phyloP scores from a whole-genome alignment of 169 alveolate genomes.

The Cryptosporidium baileyi region DNA sequence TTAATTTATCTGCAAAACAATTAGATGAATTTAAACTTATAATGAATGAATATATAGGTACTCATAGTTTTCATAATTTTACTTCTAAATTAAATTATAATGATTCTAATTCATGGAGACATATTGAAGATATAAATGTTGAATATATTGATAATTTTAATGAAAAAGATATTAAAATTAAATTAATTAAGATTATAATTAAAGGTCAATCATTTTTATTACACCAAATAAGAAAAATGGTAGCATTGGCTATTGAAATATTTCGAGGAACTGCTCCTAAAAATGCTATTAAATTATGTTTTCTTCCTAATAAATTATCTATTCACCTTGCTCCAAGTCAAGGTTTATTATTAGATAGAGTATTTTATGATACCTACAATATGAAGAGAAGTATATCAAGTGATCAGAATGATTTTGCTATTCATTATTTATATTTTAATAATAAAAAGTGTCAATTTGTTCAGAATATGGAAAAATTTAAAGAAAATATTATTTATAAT shows the following conservation, averaged over 20 bases:
- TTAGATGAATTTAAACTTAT: constrained; percentile 73
- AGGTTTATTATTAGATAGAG: constrained; percentile 68
- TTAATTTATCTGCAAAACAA: constrained; percentile 53
- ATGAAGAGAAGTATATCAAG: constrained; percentile 38
- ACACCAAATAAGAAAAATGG: constrained; percentile 85
- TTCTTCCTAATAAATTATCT: constrained; percentile 53
- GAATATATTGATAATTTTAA: not conserved
- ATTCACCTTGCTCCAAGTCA: constrained; percentile 72
- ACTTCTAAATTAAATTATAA: constrained; percentile 76
- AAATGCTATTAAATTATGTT: constrained; percentile 75
- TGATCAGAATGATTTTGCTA: not conserved
- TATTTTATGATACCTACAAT: constrained; percentile 52
- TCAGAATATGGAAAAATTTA: constrained; percentile 22
- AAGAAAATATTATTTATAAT: not conserved
- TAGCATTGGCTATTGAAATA: constrained; percentile 78
- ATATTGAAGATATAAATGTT: constrained; percentile 76
- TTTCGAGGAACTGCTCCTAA: constrained; percentile 81
- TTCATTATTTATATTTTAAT: constrained; percentile 17
- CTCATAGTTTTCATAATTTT: constrained; percentile 82
- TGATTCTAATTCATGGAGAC: constrained; percentile 79
- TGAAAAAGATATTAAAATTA: not conserved
- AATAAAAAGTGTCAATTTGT: constrained; percentile 14
- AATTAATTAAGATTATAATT: constrained; percentile 75
- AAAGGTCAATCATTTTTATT: constrained; percentile 83
- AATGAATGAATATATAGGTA: constrained; percentile 75